A percentile compares a stretch with the other conserved stretches of the same genome.
phyloP scores from a whole-genome alignment of 352 stramenopile species.

The Pythium brassicae region DNA sequence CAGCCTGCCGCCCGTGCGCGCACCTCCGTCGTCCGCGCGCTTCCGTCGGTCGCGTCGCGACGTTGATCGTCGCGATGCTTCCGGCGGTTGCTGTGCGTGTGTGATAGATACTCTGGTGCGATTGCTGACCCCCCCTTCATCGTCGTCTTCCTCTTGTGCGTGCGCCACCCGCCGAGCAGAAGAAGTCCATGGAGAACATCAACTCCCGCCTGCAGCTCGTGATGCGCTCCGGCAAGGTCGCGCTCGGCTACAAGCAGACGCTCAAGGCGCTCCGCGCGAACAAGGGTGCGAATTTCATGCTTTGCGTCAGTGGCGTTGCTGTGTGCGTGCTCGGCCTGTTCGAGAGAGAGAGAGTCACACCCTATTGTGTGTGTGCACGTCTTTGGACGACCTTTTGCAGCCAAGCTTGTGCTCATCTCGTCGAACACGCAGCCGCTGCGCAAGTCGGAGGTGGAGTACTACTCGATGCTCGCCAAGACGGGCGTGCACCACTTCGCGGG shows the following conservation, averaged over 20 bases:
- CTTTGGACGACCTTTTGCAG: slow-evolving; percentile 17
- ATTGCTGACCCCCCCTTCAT: slow-evolving; percentile 16
- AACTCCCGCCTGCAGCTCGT: slow-evolving; percentile 99
- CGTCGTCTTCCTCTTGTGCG: background rate
- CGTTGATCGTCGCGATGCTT: too few relatives aligned
- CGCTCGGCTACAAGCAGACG: slow-evolving; percentile 98
- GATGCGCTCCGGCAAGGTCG: slow-evolving; percentile 99
- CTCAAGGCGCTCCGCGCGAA: slow-evolving; percentile 95
- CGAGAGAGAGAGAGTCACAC: background rate
- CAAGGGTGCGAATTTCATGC: slow-evolving; percentile 56
- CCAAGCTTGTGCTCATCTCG: slow-evolving; percentile 97
- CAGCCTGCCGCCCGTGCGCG: too few relatives aligned
- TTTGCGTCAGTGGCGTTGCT: background rate
- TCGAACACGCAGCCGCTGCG: slow-evolving; percentile 97
- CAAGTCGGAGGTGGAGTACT: slow-evolving; percentile 99
- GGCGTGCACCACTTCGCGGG: slow-evolving; percentile 98
- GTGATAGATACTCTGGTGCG: slow-evolving; percentile 16
- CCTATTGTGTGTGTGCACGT: background rate
- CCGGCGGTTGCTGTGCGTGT: too few relatives aligned
- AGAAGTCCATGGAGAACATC: slow-evolving; percentile 99
- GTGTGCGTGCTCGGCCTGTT: too few relatives aligned
- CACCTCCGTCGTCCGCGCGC: too few relatives aligned
- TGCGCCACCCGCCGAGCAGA: slow-evolving; percentile 50
- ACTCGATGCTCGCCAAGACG: slow-evolving; percentile 99
- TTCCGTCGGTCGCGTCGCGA: too few relatives aligned